Evolutionary conservation across 1,284 basidiomycete species (phyloP).

Genomic region (Dichomitus squalens): DNA sequence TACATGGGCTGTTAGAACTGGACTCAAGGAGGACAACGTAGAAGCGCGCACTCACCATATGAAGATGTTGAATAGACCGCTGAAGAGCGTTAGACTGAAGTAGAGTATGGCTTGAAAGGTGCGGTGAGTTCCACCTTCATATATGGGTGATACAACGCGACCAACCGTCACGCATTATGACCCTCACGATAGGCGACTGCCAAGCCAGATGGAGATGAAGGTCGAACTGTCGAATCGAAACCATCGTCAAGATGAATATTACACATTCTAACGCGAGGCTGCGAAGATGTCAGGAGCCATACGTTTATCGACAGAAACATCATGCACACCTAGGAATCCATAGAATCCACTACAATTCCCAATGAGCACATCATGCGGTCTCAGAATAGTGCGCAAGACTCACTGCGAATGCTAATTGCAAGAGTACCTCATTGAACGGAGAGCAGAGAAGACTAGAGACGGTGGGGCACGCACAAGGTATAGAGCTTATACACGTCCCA

Average conservation of each 20-base stretch:
- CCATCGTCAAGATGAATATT: conserved; percentile 19
- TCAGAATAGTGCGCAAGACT: not conserved
- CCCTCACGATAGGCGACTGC: conserved; percentile 9
- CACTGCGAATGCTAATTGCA: conserved; percentile 7
- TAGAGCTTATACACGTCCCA: conserved; percentile 10
- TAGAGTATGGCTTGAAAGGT: conserved; percentile 14
- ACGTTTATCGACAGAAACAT: too few species aligned
- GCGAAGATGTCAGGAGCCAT: too few species aligned
- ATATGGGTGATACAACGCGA: not conserved
- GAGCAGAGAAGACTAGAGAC: not conserved
- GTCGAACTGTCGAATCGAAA: conserved; percentile 13
- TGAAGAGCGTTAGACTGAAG: conserved; percentile 18
- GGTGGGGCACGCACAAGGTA: conserved; percentile 12
- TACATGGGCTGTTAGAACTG: not conserved
- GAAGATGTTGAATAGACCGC: conserved; percentile 22
- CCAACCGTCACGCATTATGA: conserved; percentile 22
- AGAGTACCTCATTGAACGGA: not conserved
- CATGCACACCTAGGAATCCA: conserved; percentile 10
- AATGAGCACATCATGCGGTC: not conserved
- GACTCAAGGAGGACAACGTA: not conserved
- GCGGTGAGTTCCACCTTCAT: not conserved
- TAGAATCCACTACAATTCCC: conserved; percentile 1
- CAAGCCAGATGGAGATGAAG: conserved; percentile 4
- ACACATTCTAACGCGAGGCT: conserved; percentile 19
- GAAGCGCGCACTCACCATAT: conserved; percentile 15